Conservation (phyloP, 73 alveolate genomes). For the Effrenium voratum region DNA sequence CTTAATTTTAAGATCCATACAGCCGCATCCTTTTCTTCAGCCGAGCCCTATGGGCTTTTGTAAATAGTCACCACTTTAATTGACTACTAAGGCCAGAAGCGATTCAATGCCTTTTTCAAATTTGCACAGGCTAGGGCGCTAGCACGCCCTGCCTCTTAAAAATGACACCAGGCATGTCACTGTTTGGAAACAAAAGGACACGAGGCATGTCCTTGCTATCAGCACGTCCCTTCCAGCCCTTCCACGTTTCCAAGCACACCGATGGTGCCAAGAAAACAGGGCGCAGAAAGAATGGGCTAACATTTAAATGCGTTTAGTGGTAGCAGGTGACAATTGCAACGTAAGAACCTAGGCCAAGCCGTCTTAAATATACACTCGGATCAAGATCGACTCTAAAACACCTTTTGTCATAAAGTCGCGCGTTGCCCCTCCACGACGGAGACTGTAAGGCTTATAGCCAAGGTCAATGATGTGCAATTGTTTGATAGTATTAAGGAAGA, state of each 20-base stretch:
- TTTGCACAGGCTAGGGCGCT: too few relatives aligned
- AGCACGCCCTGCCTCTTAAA: too few relatives aligned
- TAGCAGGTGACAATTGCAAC: neutral
- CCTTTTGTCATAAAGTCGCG: neutral
- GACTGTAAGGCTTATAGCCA: neutral
- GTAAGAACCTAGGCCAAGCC: neutral
- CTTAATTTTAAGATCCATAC: too few relatives aligned
- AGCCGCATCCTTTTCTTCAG: too few relatives aligned
- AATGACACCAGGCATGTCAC: conserved; percentile 18
- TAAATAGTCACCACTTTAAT: too few relatives aligned
- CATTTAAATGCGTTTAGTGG: neutral
- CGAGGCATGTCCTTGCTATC: neutral
- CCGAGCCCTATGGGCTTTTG: too few relatives aligned
- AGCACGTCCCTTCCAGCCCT: neutral
- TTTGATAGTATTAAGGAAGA: neutral
- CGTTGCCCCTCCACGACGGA: conserved; percentile 11
- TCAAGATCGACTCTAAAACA: neutral
- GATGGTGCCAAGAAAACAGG: neutral
- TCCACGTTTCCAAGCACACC: conserved; percentile 14
- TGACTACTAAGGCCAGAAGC: too few relatives aligned
- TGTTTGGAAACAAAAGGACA: neutral
- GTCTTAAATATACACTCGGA: neutral
- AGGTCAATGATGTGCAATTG: neutral
- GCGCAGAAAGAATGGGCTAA: neutral
- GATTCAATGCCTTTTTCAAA: too few relatives aligned